Conservation (phyloP, 2,329 filamentous ascomycete genomes). For the Diatrype stigma region DNA sequence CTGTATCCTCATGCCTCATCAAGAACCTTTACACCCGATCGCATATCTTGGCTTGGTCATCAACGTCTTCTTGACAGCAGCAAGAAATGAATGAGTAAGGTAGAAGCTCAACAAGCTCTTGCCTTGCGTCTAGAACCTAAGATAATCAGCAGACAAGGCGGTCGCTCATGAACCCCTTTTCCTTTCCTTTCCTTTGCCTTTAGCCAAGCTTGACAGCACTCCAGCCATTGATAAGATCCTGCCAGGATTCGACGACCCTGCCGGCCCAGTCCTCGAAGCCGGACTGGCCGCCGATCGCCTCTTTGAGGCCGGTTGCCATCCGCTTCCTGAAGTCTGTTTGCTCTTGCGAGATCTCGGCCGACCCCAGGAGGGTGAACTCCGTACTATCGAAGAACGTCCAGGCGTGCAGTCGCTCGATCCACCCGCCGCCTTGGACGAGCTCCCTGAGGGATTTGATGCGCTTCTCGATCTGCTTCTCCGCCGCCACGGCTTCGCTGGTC, state of each 20-base stretch:
- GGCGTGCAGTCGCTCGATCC: slow-evolving; percentile 32
- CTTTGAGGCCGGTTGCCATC: slow-evolving; percentile 13
- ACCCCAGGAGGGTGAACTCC: neutral
- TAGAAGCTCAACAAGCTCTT: too few species aligned
- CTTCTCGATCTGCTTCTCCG: slow-evolving; percentile 25
- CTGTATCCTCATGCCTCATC: too few species aligned
- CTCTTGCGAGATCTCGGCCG: neutral
- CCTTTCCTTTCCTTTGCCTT: neutral
- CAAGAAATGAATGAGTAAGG: too few species aligned
- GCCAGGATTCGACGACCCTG: slow-evolving; percentile 33
- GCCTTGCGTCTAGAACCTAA: too few species aligned
- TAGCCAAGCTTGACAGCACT: slow-evolving; percentile 31
- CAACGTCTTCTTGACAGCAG: too few species aligned
- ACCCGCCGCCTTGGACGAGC: slow-evolving; percentile 28
- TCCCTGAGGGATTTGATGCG: slow-evolving; percentile 29
- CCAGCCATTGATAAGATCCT: slow-evolving; percentile 34
- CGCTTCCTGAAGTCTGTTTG: slow-evolving; percentile 8
- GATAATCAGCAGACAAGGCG: too few species aligned
- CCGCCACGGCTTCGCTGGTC: slow-evolving; percentile 15
- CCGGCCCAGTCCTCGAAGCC: slow-evolving; percentile 33
- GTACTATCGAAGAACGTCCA: slow-evolving; percentile 25
- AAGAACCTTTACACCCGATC: too few species aligned
- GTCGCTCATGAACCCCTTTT: too few species aligned
- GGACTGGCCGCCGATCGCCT: slow-evolving; percentile 21
- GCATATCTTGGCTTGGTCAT: too few species aligned